Evolutionary conservation across 208 protist species (phyloP).

Genomic region (Balamuthia mandrillaris): DNA sequence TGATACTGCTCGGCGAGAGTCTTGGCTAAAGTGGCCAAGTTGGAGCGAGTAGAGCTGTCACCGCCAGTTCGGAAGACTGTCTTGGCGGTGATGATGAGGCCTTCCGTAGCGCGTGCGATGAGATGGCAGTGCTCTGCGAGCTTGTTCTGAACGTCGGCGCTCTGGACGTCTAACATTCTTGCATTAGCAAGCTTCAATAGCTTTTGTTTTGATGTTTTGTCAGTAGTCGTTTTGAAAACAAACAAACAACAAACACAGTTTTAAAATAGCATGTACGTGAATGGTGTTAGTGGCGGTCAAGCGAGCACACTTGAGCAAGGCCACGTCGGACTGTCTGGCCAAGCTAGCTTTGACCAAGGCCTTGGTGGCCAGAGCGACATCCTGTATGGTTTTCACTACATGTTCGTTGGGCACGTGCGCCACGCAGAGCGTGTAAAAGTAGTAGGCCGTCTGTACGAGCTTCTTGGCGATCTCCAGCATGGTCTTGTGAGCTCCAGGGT

Average conservation of each 20-base stretch:
- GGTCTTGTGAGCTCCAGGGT: not conserved
- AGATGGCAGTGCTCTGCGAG: not conserved
- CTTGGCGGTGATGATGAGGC: slow-evolving; percentile 25
- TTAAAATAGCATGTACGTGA: not conserved
- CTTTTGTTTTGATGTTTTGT: not conserved
- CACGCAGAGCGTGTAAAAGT: not conserved
- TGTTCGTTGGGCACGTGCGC: not conserved
- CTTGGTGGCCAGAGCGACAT: not conserved
- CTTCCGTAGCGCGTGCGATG: not conserved
- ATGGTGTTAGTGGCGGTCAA: not conserved
- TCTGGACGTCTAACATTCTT: not conserved
- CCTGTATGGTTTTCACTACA: not conserved
- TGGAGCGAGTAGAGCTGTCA: not conserved
- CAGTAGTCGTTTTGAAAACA: not conserved
- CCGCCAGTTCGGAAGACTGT: not conserved
- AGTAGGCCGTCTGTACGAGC: not conserved
- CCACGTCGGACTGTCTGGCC: not conserved
- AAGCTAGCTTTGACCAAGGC: not conserved
- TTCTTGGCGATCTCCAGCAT: not conserved
- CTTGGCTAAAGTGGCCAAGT: not conserved
- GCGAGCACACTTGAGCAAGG: not conserved
- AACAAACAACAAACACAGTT: not conserved
- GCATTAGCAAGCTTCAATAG: not conserved
- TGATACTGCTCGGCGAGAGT: slow-evolving; percentile 8
- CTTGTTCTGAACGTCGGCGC: not conserved